These are phyloP conservation scores for Sugiyamaella mastotermitis DNA, from an alignment of 805 yeast species.

Conservation along the genomic window DNA sequence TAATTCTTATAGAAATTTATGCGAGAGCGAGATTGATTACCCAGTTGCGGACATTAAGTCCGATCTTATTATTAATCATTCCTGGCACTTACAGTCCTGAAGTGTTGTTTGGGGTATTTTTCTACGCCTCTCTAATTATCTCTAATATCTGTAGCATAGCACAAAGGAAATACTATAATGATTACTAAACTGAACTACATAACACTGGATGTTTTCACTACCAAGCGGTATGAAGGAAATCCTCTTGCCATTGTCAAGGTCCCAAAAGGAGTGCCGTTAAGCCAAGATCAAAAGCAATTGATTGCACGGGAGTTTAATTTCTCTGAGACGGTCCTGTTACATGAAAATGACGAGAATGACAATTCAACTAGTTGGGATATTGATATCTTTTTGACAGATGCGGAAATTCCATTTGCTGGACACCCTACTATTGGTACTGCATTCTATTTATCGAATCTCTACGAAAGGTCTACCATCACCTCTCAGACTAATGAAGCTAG, in stretches of 20 bases:
- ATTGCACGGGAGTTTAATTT: constrained; percentile 57
- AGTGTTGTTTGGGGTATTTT: no score
- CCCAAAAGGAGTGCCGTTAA: constrained; percentile 27
- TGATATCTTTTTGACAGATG: constrained; percentile 43
- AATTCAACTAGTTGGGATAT: constrained; percentile 36
- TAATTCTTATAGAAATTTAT: no score
- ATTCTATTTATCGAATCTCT: background rate
- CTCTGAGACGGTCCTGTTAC: constrained; percentile 52
- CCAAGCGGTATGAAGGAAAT: constrained; percentile 39
- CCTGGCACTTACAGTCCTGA: no score
- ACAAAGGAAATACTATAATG: no score
- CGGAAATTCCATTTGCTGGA: constrained; percentile 57
- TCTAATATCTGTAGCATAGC: no score
- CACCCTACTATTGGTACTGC: constrained; percentile 52
- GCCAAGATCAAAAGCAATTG: constrained; percentile 37
- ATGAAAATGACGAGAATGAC: constrained; percentile 32
- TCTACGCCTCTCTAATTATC: no score
- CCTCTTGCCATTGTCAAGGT: constrained; percentile 51
- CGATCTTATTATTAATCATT: no score
- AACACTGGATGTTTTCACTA: constrained; percentile 43
- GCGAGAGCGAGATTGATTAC: no score
- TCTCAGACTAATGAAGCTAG: background rate
- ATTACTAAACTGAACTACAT: no score
- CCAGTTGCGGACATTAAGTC: no score
- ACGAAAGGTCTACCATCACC: constrained; percentile 1